These are phyloP conservation scores for Mimosa pudica DNA, from an alignment of 306 rosid genomes.

Conservation along the genomic window DNA sequence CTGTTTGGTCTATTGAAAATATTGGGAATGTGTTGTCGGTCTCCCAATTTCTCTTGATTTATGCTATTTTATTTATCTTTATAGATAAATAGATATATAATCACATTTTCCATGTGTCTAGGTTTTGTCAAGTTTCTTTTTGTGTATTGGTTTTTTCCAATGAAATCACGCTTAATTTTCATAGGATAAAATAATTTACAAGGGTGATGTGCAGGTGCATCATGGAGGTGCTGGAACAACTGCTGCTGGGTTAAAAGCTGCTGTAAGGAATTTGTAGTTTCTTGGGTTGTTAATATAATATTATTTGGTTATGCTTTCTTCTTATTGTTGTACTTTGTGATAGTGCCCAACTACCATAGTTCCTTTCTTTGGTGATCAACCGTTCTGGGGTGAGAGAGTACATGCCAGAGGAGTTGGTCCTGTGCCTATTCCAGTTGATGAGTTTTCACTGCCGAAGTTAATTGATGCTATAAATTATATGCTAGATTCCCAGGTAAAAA, in stretches of 20 bases:
- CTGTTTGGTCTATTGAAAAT: neutral
- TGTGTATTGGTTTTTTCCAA: neutral
- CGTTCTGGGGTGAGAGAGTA: constrained; percentile 99
- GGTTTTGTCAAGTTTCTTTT: too few species aligned
- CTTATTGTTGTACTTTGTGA: constrained; percentile 25
- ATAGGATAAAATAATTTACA: neutral
- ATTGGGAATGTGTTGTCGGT: neutral
- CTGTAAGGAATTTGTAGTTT: constrained; percentile 58
- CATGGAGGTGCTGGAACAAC: constrained; percentile 99
- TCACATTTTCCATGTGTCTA: too few species aligned
- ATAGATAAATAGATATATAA: too few species aligned
- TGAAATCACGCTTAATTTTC: neutral
- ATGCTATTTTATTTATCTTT: too few species aligned
- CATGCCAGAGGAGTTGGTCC: constrained; percentile 97
- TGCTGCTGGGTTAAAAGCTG: constrained; percentile 98
- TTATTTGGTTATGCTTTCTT: constrained; percentile 28
- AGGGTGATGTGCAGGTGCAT: constrained; percentile 70
- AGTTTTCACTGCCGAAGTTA: constrained; percentile 87
- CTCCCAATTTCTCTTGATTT: neutral
- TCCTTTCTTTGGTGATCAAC: constrained; percentile 99
- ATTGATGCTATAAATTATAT: constrained; percentile 72
- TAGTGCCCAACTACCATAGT: constrained; percentile 96
- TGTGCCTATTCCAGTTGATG: constrained; percentile 90
- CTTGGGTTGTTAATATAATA: constrained; percentile 17
- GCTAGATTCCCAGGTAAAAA: constrained; percentile 83